These are phyloP conservation scores for Abrus precatorius DNA, from an alignment of 306 rosid species.

Conservation along the genomic window DNA sequence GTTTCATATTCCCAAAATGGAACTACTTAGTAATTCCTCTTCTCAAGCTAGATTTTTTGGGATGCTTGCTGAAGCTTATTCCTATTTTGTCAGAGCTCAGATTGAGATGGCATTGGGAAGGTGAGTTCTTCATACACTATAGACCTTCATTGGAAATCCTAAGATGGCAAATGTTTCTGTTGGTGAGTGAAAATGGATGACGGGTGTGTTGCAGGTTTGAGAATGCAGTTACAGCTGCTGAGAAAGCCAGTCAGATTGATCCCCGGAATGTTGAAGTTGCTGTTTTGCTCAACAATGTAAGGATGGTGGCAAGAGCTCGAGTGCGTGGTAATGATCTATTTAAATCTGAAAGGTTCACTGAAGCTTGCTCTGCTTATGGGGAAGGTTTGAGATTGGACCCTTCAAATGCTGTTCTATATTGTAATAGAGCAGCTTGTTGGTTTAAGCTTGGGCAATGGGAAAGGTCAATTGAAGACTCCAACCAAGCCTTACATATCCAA, in stretches of 20 bases:
- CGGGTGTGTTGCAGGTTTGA: slow-evolving; percentile 96
- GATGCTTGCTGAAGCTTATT: slow-evolving; percentile 85
- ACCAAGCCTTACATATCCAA: slow-evolving; percentile 77
- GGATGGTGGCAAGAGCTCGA: slow-evolving; percentile 89
- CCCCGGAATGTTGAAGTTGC: slow-evolving; percentile 78
- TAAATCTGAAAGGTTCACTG: slow-evolving; percentile 90
- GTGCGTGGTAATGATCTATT: slow-evolving; percentile 92
- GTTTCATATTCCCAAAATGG: slow-evolving; percentile 58
- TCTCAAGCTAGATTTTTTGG: slow-evolving; percentile 71
- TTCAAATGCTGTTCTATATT: slow-evolving; percentile 84
- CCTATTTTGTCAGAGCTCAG: slow-evolving; percentile 73
- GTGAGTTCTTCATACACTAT: slow-evolving; percentile 69
- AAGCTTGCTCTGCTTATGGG: slow-evolving; percentile 89
- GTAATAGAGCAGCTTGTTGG: slow-evolving; percentile 98
- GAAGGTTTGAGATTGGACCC: slow-evolving; percentile 89
- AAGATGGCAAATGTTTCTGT: slow-evolving; percentile 48
- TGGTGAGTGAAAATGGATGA: slow-evolving; percentile 67
- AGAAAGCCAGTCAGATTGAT: slow-evolving; percentile 81
- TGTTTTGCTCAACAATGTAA: slow-evolving; percentile 70
- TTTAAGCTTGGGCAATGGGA: slow-evolving; percentile 95
- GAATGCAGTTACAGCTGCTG: slow-evolving; percentile 87
- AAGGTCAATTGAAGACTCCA: slow-evolving; percentile 86
- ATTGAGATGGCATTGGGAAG: slow-evolving; percentile 94
- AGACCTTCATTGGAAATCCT: slow-evolving; percentile 47
- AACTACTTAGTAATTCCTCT: slow-evolving; percentile 49